Evolutionary conservation across 768 basidiomycete genomes (phyloP).

Genomic region (Omphalotus guepiniiformis): DNA sequence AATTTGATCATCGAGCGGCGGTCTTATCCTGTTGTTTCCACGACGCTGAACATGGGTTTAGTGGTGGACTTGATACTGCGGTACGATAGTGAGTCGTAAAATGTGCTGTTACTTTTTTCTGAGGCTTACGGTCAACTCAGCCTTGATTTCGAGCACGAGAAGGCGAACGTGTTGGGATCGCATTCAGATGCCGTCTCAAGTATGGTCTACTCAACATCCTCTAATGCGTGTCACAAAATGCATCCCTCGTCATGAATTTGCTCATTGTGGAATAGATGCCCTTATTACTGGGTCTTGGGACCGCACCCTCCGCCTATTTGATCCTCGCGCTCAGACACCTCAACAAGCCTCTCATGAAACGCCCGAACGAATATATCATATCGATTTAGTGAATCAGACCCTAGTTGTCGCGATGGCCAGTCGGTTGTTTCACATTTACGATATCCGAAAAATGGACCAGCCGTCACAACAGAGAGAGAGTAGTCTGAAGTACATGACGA

Average conservation of each 20-base stretch:
- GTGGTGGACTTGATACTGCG: conserved; percentile 82
- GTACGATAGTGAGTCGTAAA: conserved; percentile 67
- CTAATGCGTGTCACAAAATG: conserved; percentile 42
- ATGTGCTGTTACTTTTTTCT: neutral
- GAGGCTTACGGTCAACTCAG: conserved; percentile 32
- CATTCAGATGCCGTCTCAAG: conserved; percentile 79
- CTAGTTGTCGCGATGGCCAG: conserved; percentile 94
- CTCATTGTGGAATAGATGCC: conserved; percentile 41
- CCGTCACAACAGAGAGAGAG: conserved; percentile 84
- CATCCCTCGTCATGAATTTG: neutral
- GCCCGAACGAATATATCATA: conserved; percentile 81
- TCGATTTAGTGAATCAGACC: conserved; percentile 73
- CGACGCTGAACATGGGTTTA: conserved; percentile 66
- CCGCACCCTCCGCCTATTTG: conserved; percentile 83
- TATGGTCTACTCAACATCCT: conserved; percentile 63
- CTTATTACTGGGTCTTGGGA: conserved; percentile 94
- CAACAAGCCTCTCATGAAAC: conserved; percentile 60
- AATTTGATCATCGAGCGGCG: conserved; percentile 85
- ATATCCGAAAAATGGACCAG: conserved; percentile 71
- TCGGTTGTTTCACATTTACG: conserved; percentile 85
- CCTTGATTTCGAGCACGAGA: conserved; percentile 72
- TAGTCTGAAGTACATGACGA: conserved; percentile 92
- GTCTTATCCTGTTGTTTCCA: conserved; percentile 79
- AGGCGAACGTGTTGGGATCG: conserved; percentile 68
- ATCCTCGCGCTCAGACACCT: conserved; percentile 58